Evolutionary conservation across 805 yeast species (phyloP), one percentile per base, ranked within the genome.

Genomic region (Yarrowia keelungensis): DNA sequence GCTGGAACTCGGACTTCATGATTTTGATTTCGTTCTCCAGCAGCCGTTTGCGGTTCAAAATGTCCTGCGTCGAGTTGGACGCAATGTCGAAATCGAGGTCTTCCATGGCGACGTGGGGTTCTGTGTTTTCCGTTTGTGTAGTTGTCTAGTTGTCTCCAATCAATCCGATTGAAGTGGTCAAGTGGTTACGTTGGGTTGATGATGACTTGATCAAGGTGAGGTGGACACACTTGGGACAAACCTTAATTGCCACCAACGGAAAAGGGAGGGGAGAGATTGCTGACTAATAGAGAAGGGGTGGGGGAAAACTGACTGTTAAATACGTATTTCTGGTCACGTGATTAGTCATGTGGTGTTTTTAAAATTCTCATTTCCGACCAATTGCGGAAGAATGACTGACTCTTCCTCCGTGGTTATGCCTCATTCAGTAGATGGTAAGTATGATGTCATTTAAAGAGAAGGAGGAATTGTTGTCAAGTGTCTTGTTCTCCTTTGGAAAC

Each of bases 21-120:
- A 95, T 92, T 77, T 93, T 92, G 79, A 95, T 93, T 77, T 95
- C 98, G 78, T 95, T 95, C 76, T 94, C 98, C 74, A 95, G 83
- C 71, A 95, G 82, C 73, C 90, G 90, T 36, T 97, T 87, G 75
- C 98, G 87, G 77, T 91, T 93, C 76, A 85, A 83, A 74, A 95
- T 86, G 74, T 95, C 98, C 35, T 87, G 85, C 0, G 97, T 88
- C 45, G 97, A 85, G 62, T 92, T 85, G 71, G 81, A 81, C 72
- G 90, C 80, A 77, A 95, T 89, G 73, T 94, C 99, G 72, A 86
- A 87, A 77, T 92, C 97, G 71, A 93, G 81, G 72, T 85, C 90
- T 73, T 84, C 85, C 67, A 62, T 59, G 9, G 65, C 16, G 32
- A 9, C 12, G 42, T 9, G 14, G 35, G n/a, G 22, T 35, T 19